Base-by-base conservation (phyloP, 768 basidiomycete species). In the Phaeotremella fagi region DNA sequence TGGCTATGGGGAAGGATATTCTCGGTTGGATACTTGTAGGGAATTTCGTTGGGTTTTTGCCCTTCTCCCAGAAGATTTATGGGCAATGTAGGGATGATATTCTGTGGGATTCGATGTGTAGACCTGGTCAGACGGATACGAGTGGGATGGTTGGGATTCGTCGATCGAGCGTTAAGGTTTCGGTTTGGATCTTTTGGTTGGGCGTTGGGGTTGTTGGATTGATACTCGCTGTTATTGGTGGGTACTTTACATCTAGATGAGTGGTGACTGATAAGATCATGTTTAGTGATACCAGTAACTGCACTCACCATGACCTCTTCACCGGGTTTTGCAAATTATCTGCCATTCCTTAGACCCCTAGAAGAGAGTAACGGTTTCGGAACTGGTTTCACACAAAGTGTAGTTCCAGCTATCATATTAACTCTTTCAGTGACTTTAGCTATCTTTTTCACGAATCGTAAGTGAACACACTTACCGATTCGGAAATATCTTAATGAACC, bases 51-150 rank as follows among this genome's bases (percentile, higher is more conserved):
- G 73, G 82, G 50, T 80, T 79, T 60, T 69, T 89, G 24, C 82
- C 82, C 26, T 82, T 82, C 1, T 72, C 85, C 4, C 76, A 85
- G 66, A 75, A 85, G 29, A 87, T 90, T 22, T 84, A 87, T 66
- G 88, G 88, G 1, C 76, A 85, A 54, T 84, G 86, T 14, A 88
- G 86, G 71, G 87, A 89, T 64, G 87, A 89, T 69, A 82, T 90
- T 29, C 75, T 85, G 49, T 90, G 87, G 87, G 82, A 84, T 53
- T 82, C 86, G 23, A 75, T 89, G 1, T 4, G 38, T 26, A 18
- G 45, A 85, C 86, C 71, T 78, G 80, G 55, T 80, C 82, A 41
- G 38, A 22, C 38, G 38, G 38, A 41, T 7, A 41, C 33, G n/a
- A 35, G n/a, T n/a, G n/a, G n/a, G n/a, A n/a, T n/a, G n/a, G n/a